Base-by-base conservation (phyloP, 2,329 filamentous ascomycete genomes). In the Teratosphaeria destructans region DNA sequence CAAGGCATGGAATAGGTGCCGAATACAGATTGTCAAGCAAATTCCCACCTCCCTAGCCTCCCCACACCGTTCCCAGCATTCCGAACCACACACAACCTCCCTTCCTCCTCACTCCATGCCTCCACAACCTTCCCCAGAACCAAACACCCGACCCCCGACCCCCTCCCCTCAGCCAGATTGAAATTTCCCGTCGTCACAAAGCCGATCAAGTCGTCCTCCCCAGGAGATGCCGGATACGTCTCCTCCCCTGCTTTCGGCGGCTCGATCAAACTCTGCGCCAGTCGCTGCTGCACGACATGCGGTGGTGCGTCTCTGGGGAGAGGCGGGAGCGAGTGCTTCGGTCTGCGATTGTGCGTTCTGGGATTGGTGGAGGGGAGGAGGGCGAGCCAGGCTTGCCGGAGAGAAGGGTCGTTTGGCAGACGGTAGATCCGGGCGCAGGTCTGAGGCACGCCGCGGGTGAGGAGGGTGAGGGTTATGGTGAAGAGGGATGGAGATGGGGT, bases 111-210 rank as follows among this genome's bases (percentile, higher is more conserved):
- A 34, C n/a, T 64, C 52, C 71, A 68, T 47, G 64, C 66, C 58
- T 78, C 74, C 3, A 82, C 60, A 1, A 88, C 79, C 71, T 80
- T 86, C 5, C 78, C 77, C 0, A 86, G 76, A 14, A 84, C 77
- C 29, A 97, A 70, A 56, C 82, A 86, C 0, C 88, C 94, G 61
- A 97, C 79, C 0, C 86, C 93, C 16, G 85, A 85, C 0, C 87
- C 89, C 64, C 81, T 82, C 0, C 93, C 94, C 64, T 88, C 84
- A 2, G 84, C 82, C 1, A 97, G 81, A 67, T 87, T 91, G 71
- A 87, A 96, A 56, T 89, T 87, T 0, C 93, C 94, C 1, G 87
- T 88, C 2, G 91, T 96, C 27, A 96, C 86, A 71, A 95, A 99
- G 0, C 94, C 94, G 56, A 97, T 83, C 12, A 97, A 78, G 71